Evolutionary conservation across 257 asterid genomes (phyloP).

Genomic region (Galeopsis tetrahit): DNA sequence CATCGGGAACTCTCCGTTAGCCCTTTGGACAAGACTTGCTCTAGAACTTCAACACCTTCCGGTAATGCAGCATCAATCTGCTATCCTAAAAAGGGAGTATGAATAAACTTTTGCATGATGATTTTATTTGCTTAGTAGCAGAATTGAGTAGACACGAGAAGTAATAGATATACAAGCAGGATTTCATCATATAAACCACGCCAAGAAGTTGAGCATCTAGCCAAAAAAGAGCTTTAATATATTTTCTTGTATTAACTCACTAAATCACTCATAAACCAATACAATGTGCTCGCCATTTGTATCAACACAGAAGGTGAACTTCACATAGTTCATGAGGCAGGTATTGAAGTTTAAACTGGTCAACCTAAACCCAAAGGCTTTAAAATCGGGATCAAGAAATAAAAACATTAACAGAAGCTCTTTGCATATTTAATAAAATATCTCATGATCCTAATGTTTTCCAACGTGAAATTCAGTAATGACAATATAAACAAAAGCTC

Average conservation of each 20-base stretch:
- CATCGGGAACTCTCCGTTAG: slow-evolving; percentile 67
- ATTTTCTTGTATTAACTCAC: neutral
- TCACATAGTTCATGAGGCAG: neutral
- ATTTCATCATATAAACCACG: neutral
- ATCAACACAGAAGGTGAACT: no score
- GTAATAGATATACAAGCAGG: neutral
- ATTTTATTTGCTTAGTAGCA: slow-evolving; percentile 15
- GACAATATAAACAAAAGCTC: neutral
- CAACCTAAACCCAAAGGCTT: neutral
- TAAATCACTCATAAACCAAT: neutral
- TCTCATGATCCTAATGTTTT: neutral
- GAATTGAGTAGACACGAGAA: neutral
- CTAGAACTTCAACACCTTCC: slow-evolving; percentile 77
- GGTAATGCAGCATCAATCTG: slow-evolving; percentile 79
- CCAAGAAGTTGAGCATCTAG: neutral
- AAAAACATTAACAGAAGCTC: neutral
- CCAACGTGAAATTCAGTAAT: neutral
- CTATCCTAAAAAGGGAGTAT: slow-evolving; percentile 26
- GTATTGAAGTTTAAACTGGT: neutral
- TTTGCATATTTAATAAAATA: neutral
- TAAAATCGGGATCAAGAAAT: neutral
- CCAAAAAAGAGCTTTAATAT: neutral
- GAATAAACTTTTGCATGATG: neutral
- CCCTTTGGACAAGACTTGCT: slow-evolving; percentile 70
- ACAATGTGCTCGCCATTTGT: neutral